Base-by-base conservation (phyloP, 257 asterid species). In the Linaria vulgaris region DNA sequence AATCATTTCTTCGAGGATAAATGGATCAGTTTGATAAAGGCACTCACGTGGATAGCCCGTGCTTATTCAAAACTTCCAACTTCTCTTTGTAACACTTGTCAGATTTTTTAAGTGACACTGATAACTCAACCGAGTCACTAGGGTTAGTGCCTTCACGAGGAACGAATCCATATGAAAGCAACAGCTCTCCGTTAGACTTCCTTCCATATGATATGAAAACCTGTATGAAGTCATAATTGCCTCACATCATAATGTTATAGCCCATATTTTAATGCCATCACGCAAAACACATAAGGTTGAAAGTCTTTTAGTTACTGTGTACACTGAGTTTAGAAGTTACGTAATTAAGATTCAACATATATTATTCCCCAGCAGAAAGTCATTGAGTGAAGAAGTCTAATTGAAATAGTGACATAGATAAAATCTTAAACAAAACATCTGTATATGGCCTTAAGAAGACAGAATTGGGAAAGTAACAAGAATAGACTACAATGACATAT, bases 81-180 rank as follows among this genome's bases (percentile, higher is more conserved):
- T 88, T 91, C 70, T 88, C 96, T 70, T 76, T 83, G 79, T 79
- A 88, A 74, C 95, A 88, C 57, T 80, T 76, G 78, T 91, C 98
- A 7, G 88, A 84, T 79, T 81, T 91, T 57, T 68, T 66, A 56
- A 91, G 73, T 23, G 95, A 83, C 34, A 91, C 68, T 60, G 78
- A 57, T 69, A 91, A 51, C 82, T 88, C 98, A 39, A 80, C 96
- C 0, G 95, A 84, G 60, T 91, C 98, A 31, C 80, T 74, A 22
- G 98, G 92, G 66, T 91, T 91, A 53, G 98, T 84, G 77, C 98
- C 98, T 77, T 91, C 98, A 57, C 88, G 81, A 23, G 98, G 98
- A 74, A 91, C 98, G 74, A 91, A 91, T 71, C 98, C 98, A 61
- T 91, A 91, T 1, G 98, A 91, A 65, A 91, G 96, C 78, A 91